Conservation (phyloP, 176 grass and related monocot species). For the Bolboschoenus planiculmis region DNA sequence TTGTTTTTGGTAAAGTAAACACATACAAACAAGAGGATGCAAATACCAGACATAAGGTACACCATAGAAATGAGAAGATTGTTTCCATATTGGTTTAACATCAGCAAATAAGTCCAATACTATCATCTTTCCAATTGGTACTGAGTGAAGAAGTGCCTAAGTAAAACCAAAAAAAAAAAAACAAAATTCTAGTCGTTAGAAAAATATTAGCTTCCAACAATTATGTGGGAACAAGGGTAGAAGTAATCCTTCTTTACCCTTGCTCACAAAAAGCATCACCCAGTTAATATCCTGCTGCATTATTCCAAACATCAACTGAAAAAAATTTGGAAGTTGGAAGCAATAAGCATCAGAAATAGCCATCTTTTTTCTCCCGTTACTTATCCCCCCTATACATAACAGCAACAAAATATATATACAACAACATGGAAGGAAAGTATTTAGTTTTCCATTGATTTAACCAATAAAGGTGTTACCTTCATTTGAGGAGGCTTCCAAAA, state of each 20-base stretch:
- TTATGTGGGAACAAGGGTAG: neutral
- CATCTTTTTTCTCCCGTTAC: neutral
- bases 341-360: neutral
- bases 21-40: neutral
- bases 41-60: slow-evolving; percentile 86
- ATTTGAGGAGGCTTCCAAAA: slow-evolving; percentile 95
- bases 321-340: neutral
- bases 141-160: slow-evolving; percentile 94
- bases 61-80: slow-evolving; percentile 84
- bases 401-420: neutral
- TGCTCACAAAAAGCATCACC: neutral
- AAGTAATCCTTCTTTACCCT: neutral
- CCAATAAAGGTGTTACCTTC: slow-evolving; percentile 47
- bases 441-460: neutral
- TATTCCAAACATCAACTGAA: neutral
- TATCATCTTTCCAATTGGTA: slow-evolving; percentile 96
- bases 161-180: slow-evolving; percentile 6
- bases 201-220: slow-evolving; percentile 1
- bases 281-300: neutral
- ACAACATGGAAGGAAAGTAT: neutral
- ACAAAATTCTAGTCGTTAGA: slow-evolving; percentile 18
- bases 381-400: neutral
- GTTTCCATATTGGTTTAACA: slow-evolving; percentile 87
- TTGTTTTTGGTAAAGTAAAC: neutral
- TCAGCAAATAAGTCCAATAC: slow-evolving; percentile 99